These are phyloP conservation scores for Candida schatavii DNA, from an alignment of 805 yeast species.

Conservation along the genomic window DNA sequence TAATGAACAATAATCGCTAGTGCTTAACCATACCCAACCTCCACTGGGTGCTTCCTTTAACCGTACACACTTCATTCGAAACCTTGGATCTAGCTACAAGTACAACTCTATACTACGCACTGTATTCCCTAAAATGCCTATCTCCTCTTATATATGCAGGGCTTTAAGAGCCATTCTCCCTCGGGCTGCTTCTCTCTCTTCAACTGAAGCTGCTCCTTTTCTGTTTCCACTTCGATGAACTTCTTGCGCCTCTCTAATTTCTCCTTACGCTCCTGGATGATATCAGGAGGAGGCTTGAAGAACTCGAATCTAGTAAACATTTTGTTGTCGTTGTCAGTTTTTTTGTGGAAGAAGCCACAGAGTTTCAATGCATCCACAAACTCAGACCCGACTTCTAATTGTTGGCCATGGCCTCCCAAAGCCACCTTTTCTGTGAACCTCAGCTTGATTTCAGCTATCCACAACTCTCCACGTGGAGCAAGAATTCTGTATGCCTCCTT, in stretches of 20 bases:
- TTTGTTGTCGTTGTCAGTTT: constrained; percentile 81
- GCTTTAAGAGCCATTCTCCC: constrained; percentile 88
- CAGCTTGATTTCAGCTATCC: constrained; percentile 97
- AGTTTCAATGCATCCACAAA: constrained; percentile 76
- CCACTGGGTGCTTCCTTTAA: too few relatives aligned
- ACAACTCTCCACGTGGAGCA: constrained; percentile 88
- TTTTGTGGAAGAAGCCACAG: constrained; percentile 82
- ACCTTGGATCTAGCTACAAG: too few relatives aligned
- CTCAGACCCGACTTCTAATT: constrained; percentile 61
- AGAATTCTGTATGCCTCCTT: constrained; percentile 85
- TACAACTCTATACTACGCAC: too few relatives aligned
- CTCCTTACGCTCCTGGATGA: constrained; percentile 58
- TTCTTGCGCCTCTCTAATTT: constrained; percentile 60
- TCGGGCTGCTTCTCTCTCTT: constrained; percentile 60
- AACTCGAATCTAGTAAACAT: constrained; percentile 96
- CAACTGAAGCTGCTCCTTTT: constrained; percentile 55
- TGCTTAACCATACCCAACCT: too few relatives aligned
- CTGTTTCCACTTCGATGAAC: constrained; percentile 69
- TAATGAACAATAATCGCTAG: too few relatives aligned
- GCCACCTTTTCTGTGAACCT: constrained; percentile 48
- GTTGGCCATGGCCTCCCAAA: constrained; percentile 6
- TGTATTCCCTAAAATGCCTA: too few relatives aligned
- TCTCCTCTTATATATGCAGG: constrained; percentile 92
- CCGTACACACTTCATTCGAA: too few relatives aligned
- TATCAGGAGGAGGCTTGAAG: constrained; percentile 76